Evolutionary conservation across 2,329 filamentous ascomycete genomes (phyloP), one percentile per base, ranked within the genome.

Genomic region (Bisporella sp.): DNA sequence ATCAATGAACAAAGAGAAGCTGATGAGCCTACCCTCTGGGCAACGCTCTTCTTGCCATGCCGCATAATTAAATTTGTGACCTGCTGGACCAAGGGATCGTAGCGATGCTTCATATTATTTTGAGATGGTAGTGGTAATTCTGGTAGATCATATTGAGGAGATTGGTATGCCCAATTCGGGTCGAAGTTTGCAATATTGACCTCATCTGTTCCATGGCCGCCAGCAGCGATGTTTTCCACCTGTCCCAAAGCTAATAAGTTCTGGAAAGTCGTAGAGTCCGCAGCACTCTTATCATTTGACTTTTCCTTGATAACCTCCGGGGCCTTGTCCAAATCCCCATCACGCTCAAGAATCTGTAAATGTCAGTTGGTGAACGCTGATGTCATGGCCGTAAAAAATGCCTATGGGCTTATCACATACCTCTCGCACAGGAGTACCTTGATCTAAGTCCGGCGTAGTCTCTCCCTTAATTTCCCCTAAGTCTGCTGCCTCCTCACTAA

Each of bases 21-120:
- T 51, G 53, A 55, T 45, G 53, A 54, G 51, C 57, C 53, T 76
- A 95, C 90, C 73, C 84, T 82, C 69, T 99, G 89, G n/a, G 93
- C 93, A 67, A 81, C 78, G 64, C 85, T 86, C 66, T 95, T 81
- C 74, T 96, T 95, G 60, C 93, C 93, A 69, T 97, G 81, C 61
- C 77, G 76, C 92, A 97, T 99, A 56, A 99, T 71, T 59, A 96
- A 75, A 66, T 90, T 91, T 13, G 90, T 96, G 61, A 97, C 77
- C 72, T 96, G 93, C 57, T 85, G 75, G 45, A 97, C 75, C 6
- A 96, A 77, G 1, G 88, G 82, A 65, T 96, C 87, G 66, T 97
- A 95, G 62, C 93, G 82, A 65, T 88, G 76, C 69, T 90, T 87
- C 61, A 92, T 71, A 69, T 88, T 75, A 69, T 31, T 75, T 41